These are phyloP conservation scores for Pseudocercospora cruenta DNA, from an alignment of 2,329 filamentous ascomycete genomes.

Conservation along the genomic window DNA sequence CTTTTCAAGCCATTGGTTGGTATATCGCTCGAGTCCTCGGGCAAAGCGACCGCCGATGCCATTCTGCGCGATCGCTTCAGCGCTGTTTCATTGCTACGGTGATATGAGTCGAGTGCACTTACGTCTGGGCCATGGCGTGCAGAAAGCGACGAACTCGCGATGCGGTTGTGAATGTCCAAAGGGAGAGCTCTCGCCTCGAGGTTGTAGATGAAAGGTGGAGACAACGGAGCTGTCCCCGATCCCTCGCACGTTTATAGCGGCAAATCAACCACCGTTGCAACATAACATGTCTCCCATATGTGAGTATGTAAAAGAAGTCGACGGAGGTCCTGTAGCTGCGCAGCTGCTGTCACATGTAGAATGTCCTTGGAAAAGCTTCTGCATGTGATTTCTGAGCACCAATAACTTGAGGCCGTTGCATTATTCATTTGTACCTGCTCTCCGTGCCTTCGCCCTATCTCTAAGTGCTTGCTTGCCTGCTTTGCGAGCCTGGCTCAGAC, in stretches of 20 bases:
- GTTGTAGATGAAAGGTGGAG: background rate
- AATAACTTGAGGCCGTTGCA: background rate
- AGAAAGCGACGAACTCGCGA: background rate
- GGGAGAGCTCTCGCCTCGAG: background rate
- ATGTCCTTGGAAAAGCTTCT: too few relatives aligned
- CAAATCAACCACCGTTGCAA: background rate
- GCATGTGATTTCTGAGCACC: too few relatives aligned
- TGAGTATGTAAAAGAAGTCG: background rate
- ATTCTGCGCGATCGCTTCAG: conserved; percentile 14
- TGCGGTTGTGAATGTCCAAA: background rate
- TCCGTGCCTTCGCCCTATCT: conserved; percentile 19
- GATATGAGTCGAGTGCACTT: background rate
- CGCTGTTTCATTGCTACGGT: background rate
- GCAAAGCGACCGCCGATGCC: conserved; percentile 20
- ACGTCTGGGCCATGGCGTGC: background rate
- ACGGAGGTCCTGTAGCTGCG: background rate
- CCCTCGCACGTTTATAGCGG: background rate
- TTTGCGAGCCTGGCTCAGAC: conserved; percentile 71
- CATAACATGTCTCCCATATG: background rate
- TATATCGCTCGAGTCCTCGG: conserved; percentile 20
- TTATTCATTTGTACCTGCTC: conserved; percentile 17
- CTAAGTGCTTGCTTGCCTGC: conserved; percentile 59
- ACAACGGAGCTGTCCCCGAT: background rate
- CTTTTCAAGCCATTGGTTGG: conserved; percentile 33
- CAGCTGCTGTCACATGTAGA: background rate